Conservation (phyloP, 208 protist species). For the Sergeia podlipaevii region DNA sequence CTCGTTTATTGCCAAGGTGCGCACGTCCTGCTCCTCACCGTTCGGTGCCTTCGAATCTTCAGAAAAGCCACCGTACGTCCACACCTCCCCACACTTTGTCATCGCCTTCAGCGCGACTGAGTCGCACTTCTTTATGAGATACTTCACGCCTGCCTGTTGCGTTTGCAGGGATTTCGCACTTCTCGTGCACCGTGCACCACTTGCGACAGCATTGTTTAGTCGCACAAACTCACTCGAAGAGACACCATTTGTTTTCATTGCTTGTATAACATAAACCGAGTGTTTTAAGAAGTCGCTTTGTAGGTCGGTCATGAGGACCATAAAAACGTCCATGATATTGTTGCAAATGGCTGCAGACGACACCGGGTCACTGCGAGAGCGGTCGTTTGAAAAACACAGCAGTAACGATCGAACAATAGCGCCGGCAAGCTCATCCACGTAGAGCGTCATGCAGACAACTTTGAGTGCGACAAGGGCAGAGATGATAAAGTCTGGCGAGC, state of each 20-base stretch:
- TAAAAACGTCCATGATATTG: constrained; percentile 76
- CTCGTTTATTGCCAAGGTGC: constrained; percentile 56
- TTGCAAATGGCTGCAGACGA: constrained; percentile 26
- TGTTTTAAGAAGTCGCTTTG: constrained; percentile 82
- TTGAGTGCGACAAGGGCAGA: constrained; percentile 53
- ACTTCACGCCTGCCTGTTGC: constrained; percentile 39
- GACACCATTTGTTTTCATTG: constrained; percentile 65
- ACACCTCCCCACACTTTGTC: constrained; percentile 50
- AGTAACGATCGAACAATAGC: constrained; percentile 76
- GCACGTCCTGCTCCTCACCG: constrained; percentile 53
- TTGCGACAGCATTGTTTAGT: constrained; percentile 52
- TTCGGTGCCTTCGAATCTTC: constrained; percentile 28
- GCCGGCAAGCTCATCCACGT: constrained; percentile 72
- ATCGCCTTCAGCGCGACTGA: constrained; percentile 38
- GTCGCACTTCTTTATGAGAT: constrained; percentile 62
- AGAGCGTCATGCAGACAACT: constrained; percentile 57
- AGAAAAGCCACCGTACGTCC: constrained; percentile 35
- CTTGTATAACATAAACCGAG: constrained; percentile 56
- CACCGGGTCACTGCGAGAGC: constrained; percentile 16
- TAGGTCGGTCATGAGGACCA: constrained; percentile 44
- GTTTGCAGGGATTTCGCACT: constrained; percentile 29
- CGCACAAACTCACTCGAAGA: constrained; percentile 49
- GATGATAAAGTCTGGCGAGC: constrained; percentile 48
- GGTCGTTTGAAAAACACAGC: constrained; percentile 26
- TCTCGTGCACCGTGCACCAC: constrained; percentile 31